These are phyloP conservation scores for Naumovozyma dairenensis DNA, from an alignment of 805 yeast species.

Conservation along the genomic window DNA sequence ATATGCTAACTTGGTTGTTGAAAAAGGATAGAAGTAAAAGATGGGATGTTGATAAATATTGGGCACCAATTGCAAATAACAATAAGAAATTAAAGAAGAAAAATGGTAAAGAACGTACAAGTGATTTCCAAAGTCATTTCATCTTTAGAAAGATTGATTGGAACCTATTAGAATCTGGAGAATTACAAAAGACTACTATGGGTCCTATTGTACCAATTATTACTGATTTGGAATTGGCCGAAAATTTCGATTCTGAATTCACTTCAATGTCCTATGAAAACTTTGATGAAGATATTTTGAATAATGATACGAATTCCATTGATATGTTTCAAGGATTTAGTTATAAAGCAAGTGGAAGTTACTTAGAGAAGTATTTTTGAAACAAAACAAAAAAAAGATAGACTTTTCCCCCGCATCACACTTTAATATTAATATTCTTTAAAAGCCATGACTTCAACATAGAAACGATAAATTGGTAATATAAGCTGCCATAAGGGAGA, in stretches of 20 bases:
- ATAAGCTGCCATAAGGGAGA: no score
- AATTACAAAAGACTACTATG: constrained; percentile 32
- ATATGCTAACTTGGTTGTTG: constrained; percentile 52
- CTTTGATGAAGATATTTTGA: constrained; percentile 4
- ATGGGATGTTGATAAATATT: constrained; percentile 46
- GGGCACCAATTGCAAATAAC: constrained; percentile 25
- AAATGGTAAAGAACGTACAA: constrained; percentile 22
- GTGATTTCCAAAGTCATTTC: constrained; percentile 47
- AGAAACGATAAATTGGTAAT: no score
- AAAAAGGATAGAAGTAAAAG: constrained; percentile 65
- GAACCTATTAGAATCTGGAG: constrained; percentile 44
- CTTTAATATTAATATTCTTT: no score
- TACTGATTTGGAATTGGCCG: constrained; percentile 74
- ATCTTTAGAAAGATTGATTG: constrained; percentile 74
- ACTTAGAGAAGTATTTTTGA: constrained; percentile 27
- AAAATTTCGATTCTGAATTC: constrained; percentile 73
- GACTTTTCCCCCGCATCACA: no score
- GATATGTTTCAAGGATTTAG: constrained; percentile 31
- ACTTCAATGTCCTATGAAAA: constrained; percentile 52
- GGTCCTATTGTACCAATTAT: constrained; percentile 83
- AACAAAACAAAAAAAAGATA: background rate
- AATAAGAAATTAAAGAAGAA: constrained; percentile 21
- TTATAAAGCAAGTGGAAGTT: constrained; percentile 29
- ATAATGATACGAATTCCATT: constrained; percentile 4
- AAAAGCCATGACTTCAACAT: no score